phyloP scores from a whole-genome alignment of 2,329 filamentous ascomycete species.

The Ophiostoma quercus region DNA sequence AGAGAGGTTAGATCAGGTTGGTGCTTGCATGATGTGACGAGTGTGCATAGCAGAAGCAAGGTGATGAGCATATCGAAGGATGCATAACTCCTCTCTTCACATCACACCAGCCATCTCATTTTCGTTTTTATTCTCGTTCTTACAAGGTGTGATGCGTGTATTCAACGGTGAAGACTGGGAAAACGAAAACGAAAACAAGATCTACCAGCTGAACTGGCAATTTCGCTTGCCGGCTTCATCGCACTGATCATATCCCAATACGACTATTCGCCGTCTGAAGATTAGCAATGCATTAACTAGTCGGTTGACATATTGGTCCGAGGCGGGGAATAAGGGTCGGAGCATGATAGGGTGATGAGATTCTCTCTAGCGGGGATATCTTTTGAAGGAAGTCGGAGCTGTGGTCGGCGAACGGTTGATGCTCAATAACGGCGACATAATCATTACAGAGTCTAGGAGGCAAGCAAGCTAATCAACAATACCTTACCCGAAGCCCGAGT shows the following conservation, averaged over 20 bases:
- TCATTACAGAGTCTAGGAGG: no score
- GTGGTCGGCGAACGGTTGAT: background rate
- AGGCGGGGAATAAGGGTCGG: background rate
- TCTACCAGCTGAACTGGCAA: background rate
- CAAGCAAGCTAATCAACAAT: no score
- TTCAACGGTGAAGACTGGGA: background rate
- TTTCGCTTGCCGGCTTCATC: background rate
- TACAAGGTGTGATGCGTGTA: background rate
- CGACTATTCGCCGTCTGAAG: background rate
- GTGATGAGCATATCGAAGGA: background rate
- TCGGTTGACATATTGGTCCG: constrained; percentile 4
- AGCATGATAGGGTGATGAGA: constrained; percentile 7
- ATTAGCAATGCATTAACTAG: background rate
- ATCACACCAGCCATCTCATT: constrained; percentile 2
- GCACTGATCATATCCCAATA: background rate
- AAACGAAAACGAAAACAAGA: background rate
- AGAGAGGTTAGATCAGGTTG: background rate
- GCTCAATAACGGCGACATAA: no score
- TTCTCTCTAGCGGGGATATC: background rate
- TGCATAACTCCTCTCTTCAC: background rate
- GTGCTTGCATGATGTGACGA: background rate
- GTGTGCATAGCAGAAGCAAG: background rate
- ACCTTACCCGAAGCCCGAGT: no score
- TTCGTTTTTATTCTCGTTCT: background rate
- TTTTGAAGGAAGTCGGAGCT: background rate